Evolutionary conservation across 2,329 filamentous ascomycete species (phyloP), one percentile per base, ranked within the genome.

Genomic region (Zymoseptoria brevis): DNA sequence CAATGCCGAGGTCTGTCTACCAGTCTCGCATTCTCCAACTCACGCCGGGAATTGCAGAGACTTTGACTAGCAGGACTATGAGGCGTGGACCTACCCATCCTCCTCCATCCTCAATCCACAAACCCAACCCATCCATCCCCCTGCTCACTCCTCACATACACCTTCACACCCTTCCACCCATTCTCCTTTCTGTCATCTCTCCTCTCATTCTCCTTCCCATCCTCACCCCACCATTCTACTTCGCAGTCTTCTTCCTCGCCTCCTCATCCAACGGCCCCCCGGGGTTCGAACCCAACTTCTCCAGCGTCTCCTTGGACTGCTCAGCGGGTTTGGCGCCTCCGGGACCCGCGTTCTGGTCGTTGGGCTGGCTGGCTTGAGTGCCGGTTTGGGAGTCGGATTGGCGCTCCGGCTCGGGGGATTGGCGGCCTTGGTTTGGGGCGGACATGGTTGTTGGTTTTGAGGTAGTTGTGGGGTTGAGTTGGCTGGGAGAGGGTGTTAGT

Each of bases 401-500:
- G 66, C 74, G 72, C 77, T 89, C 85, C 26, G 89, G 88, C 56
- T 85, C 77, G 62, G 90, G 91, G 30, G 90, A 96, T 76, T 96
- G 83, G 71, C 86, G 86, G 73, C 89, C 68, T 75, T 82, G 75
- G 70, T 79, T 76, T 65, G 77, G 81, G 58, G 82, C 80, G 68
- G 88, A 86, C 87, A 90, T 90, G 69, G 64, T 85, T 35, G 35
- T 48, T 49, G n/a, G n/a, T n/a, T n/a, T n/a, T n/a, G n/a, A n/a
- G n/a, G n/a, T n/a, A n/a, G n/a, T n/a, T n/a, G n/a, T n/a, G n/a
- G n/a, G n/a, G n/a, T n/a, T 19, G n/a, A 13, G 21, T 51, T 60
- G 51, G 35, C 35, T 41, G 35, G 11, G 8, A 8, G 13, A 16
- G 13, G 35, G 35, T 35, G 24, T 54, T 41, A 35, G 24, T 41